Evolutionary conservation across 306 rosid genomes (phyloP).

Genomic region (Glycine tomentella): DNA sequence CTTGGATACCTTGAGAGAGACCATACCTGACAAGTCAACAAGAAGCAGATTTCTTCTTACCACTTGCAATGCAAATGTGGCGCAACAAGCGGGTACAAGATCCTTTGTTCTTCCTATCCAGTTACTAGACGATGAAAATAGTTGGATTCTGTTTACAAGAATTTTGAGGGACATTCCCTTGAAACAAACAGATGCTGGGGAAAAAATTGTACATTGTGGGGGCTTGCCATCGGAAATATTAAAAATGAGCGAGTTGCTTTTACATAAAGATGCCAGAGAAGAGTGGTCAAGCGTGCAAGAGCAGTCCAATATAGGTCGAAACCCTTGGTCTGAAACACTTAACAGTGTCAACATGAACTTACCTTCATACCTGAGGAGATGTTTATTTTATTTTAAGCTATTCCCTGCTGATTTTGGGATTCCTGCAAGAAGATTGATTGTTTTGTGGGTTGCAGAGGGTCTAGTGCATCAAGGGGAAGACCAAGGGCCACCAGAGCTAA

Average conservation of each 20-base stretch:
- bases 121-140: no score
- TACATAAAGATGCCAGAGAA: background rate
- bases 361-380: conserved; percentile 20
- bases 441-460: conserved; percentile 54
- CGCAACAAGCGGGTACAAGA: no score
- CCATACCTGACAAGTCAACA: no score
- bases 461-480: background rate
- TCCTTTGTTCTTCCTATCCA: no score
- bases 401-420: conserved; percentile 49
- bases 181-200: no score
- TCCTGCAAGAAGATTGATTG: conserved; percentile 50
- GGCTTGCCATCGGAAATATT: no score
- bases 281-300: background rate
- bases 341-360: background rate
- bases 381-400: conserved; percentile 28
- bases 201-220: no score
- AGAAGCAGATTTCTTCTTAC: no score
- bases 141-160: no score
- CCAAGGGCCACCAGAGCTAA: conserved; percentile 24
- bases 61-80: no score
- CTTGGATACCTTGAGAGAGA: no score
- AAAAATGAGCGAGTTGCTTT: conserved; percentile 2
- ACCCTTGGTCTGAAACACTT: conserved; percentile 11
- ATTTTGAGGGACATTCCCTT: no score
- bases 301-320: background rate